Evolutionary conservation across 208 protist genomes (phyloP).

Genomic region (Wallacemonas sp.): DNA sequence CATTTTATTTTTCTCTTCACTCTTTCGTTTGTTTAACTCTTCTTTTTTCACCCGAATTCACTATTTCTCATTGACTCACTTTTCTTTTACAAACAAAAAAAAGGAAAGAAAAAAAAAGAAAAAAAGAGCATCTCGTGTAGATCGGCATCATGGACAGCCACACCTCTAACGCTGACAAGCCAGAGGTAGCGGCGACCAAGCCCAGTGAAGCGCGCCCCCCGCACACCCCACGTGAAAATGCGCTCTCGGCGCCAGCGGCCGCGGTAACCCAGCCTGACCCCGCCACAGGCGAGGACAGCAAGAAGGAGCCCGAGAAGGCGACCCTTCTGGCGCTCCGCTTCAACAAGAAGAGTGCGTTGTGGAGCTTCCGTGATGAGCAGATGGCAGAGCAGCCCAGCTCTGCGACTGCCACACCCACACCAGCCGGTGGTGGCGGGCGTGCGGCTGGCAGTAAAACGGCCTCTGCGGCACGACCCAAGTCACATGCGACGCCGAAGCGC

Average conservation of each 20-base stretch:
- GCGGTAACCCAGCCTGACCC: too few relatives aligned
- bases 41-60: neutral
- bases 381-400: slow-evolving; percentile 1
- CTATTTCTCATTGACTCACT: neutral
- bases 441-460: neutral
- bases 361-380: slow-evolving; percentile 8
- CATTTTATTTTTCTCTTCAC: slow-evolving; percentile 12
- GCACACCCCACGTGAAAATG: neutral
- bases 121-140: too few relatives aligned
- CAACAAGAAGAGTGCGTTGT: slow-evolving; percentile 14
- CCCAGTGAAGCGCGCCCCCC: neutral
- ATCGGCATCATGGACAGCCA: slow-evolving; percentile 1
- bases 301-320: slow-evolving; percentile 10
- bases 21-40: slow-evolving; percentile 1
- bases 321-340: slow-evolving; percentile 1
- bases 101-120: too few relatives aligned
- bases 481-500: neutral
- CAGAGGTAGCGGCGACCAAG: neutral
- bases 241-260: neutral
- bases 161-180: neutral
- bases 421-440: neutral
- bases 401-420: neutral
- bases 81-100: slow-evolving; percentile 1
- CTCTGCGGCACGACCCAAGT: neutral
- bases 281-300: slow-evolving; percentile 6